Conservation (phyloP, 139 green algal species). For the Yamagishiella unicocca region DNA sequence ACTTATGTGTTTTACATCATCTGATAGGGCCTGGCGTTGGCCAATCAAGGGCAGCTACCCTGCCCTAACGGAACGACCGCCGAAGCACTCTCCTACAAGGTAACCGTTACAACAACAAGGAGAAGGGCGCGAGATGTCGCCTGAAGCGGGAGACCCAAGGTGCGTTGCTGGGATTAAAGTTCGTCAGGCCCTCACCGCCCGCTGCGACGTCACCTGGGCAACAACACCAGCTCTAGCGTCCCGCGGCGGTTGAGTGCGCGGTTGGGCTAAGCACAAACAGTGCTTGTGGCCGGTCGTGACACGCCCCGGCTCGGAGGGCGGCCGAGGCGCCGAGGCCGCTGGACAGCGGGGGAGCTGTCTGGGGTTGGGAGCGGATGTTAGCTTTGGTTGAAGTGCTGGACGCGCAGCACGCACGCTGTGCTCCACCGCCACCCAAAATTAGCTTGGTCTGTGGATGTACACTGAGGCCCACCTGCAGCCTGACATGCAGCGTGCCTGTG, state of each 20-base stretch:
- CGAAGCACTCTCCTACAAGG: too few relatives aligned
- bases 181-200: too few relatives aligned
- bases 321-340: not conserved
- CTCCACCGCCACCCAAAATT: not conserved
- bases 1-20: too few relatives aligned
- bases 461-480: slow-evolving; percentile 4
- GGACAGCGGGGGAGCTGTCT: not conserved
- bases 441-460: slow-evolving; percentile 5
- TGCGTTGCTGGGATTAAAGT: too few relatives aligned
- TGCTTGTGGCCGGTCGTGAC: not conserved
- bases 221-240: not conserved
- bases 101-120: too few relatives aligned
- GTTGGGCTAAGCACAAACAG: not conserved
- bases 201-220: not conserved
- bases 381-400: not conserved
- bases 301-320: not conserved
- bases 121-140: too few relatives aligned
- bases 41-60: too few relatives aligned
- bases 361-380: not conserved
- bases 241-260: not conserved
- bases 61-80: too few relatives aligned
- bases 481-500: not conserved
- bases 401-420: not conserved
- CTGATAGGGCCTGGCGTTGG: too few relatives aligned
- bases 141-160: too few relatives aligned